phyloP scores from a whole-genome alignment of 495 filamentous ascomycete genomes.

The Lasiosphaeria ovina region DNA sequence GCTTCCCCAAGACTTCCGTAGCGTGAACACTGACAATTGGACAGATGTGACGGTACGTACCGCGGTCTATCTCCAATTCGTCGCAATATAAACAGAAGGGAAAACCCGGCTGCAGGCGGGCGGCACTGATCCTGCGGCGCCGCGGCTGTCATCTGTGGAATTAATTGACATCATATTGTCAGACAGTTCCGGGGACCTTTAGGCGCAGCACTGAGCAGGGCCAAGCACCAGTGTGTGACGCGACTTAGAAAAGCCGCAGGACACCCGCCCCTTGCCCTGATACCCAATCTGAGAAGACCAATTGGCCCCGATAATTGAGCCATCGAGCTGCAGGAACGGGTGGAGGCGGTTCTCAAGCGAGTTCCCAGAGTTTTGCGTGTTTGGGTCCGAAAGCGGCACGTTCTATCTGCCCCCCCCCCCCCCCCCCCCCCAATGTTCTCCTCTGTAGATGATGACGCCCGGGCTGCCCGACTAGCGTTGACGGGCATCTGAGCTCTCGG shows the following conservation, averaged over 20 bases:
- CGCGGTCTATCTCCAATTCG: slow-evolving; percentile 13
- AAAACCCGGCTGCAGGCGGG: slow-evolving; percentile 23
- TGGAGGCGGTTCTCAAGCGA: slow-evolving; percentile 34
- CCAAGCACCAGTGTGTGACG: slow-evolving; percentile 31
- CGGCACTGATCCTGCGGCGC: slow-evolving; percentile 24
- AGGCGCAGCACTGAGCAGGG: slow-evolving; percentile 29
- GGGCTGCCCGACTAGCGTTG: slow-evolving; percentile 22
- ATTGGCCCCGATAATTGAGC: slow-evolving; percentile 16
- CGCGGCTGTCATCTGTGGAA: slow-evolving; percentile 25
- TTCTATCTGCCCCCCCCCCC: background rate
- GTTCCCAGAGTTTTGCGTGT: slow-evolving; percentile 22
- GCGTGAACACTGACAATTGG: slow-evolving; percentile 17
- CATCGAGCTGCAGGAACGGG: slow-evolving; percentile 29
- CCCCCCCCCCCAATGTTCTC: slow-evolving; percentile 6
- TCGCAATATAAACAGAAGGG: slow-evolving; percentile 23
- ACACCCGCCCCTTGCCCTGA: slow-evolving; percentile 14
- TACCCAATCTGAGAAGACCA: slow-evolving; percentile 24
- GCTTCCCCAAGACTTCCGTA: slow-evolving; percentile 10
- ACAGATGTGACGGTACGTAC: slow-evolving; percentile 54
- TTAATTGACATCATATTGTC: slow-evolving; percentile 33
- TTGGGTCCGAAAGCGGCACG: slow-evolving; percentile 16
- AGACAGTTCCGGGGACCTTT: slow-evolving; percentile 31
- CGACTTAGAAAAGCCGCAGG: slow-evolving; percentile 18
- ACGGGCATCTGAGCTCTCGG: slow-evolving; percentile 22
- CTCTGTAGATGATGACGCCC: slow-evolving; percentile 18